These are phyloP conservation scores for Medicago truncatula DNA, from an alignment of 306 rosid genomes.

Conservation along the genomic window MtrunA17r5.0-ANR NC_053046.1:35615501-35616000, in stretches of 20 bases:
- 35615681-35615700: constrained; percentile 54
- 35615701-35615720: constrained; percentile 20
- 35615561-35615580: constrained; percentile 72
- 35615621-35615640: constrained; percentile 40
- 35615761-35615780: constrained; percentile 19
- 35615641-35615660: constrained; percentile 46
- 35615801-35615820: background rate
- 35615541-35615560: constrained; percentile 93
- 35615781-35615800: background rate
- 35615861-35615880: background rate
- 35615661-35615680: constrained; percentile 47
- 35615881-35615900: background rate
- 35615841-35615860: background rate
- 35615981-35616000: background rate
- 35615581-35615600: constrained; percentile 54
- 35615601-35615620: constrained; percentile 48
- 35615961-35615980: background rate
- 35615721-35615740: constrained; percentile 39
- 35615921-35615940: background rate
- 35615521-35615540: constrained; percentile 75
- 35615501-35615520: constrained; percentile 55
- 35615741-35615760: constrained; percentile 41
- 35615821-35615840: background rate
- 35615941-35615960: background rate
- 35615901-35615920: background rate